Conservation (phyloP, 2,329 filamentous ascomycete species). For the Fusarium sterilihyphosum region DNA sequence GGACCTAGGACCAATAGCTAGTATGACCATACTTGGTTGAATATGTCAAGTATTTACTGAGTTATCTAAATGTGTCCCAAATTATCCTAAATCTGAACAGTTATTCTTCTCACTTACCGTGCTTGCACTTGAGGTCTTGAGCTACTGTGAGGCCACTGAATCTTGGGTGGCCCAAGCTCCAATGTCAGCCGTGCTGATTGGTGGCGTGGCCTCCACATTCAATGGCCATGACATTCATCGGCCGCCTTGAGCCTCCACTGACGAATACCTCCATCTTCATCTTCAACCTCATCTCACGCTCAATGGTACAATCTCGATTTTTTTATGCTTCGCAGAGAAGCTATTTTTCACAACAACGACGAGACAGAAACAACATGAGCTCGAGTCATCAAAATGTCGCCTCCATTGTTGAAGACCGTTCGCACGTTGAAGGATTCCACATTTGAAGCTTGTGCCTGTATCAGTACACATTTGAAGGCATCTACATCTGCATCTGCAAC, state of each 20-base stretch:
- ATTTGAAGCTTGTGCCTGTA: conserved; percentile 26
- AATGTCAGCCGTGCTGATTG: not conserved
- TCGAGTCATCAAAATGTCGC: conserved; percentile 11
- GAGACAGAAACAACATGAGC: conserved; percentile 6
- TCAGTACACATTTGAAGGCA: conserved; percentile 21
- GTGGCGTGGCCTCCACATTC: not conserved
- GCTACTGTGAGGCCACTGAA: not conserved
- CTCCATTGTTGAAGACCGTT: conserved; percentile 19
- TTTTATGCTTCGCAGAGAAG: not conserved
- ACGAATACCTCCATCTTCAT: not conserved
- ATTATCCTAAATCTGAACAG: not conserved
- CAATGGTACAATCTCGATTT: not conserved
- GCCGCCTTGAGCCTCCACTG: not conserved
- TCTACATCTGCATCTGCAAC: not conserved
- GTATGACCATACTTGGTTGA: not conserved
- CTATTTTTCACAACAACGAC: too few relatives aligned
- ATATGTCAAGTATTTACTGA: not conserved
- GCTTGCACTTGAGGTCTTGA: not conserved
- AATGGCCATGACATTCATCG: conserved; percentile 3
- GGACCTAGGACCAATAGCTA: not conserved
- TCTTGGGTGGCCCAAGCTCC: conserved; percentile 1
- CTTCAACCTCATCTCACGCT: not conserved
- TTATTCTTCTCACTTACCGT: not conserved
- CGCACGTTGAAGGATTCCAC: conserved; percentile 28
- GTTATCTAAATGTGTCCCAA: not conserved